Base-by-base conservation (phyloP, 192 early-diverging fungal genomes). In the Coemansia sp. region DNA sequence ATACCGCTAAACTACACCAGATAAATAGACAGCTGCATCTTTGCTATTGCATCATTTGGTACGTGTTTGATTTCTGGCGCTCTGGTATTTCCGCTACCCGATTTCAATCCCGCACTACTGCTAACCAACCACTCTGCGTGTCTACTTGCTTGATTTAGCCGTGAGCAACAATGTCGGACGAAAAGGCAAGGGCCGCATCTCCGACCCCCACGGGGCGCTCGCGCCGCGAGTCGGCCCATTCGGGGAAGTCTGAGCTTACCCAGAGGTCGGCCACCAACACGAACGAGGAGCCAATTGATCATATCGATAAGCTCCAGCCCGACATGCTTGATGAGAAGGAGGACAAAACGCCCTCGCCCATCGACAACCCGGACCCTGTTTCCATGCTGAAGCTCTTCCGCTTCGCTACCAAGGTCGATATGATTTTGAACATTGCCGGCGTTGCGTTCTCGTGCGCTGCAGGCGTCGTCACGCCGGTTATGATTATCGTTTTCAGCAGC, bases 321-420 rank as follows among this genome's bases (percentile, higher is more conserved):
- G 38, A 56, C 8, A 10, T 42, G 14, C 33, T 42, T 14, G 38
- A 56, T 16, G 54, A 56, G 16, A 9, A 35, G 1, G 54, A 56
- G 16, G 4, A 35, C 0, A 46, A 52, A 5, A 23, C 25, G 16
- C 46, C 33, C 5, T 12, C n/a, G 2, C 14, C 47, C 4, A 24
- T 33, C 22, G 49, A 56, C 6, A 53, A 65, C 11, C 31, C 45
- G 22, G 27, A 54, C 45, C 61, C 81, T 6, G 64, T 89, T 81
- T 4, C 56, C 6, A 11, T 88, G 23, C 45, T 78, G 23, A 62
- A 82, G 56, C 73, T 94, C 33, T 92, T 87, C 57, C 84, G 87
- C 10, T 94, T 89, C 60, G 86, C 90, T 9, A 81, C 81, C 27
- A 63, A 79, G 18, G 28, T 55, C 1, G 90, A 92, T 56, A 67